A percentile compares a stretch with the other conserved stretches of the same genome.
These are phyloP conservation scores for Stropharia rugosoannulata DNA, from an alignment of 768 basidiomycete species.

Conservation along the genomic window DNA sequence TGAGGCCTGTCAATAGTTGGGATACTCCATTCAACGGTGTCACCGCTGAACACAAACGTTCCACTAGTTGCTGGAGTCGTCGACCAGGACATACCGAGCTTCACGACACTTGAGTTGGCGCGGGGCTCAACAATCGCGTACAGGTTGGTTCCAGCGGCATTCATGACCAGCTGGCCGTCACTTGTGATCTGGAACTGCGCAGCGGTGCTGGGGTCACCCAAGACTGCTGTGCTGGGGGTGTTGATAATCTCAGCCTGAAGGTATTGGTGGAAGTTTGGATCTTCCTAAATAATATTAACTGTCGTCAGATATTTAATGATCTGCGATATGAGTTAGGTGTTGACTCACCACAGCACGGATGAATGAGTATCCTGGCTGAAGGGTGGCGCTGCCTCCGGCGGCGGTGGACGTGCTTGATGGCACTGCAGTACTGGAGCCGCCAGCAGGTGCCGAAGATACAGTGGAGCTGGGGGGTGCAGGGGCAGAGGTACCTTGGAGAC, in stretches of 20 bases:
- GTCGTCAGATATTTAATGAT: background rate
- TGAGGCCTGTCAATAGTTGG: constrained; percentile 50
- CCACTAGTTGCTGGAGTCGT: constrained; percentile 44
- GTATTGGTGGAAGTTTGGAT: constrained; percentile 31
- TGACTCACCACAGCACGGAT: constrained; percentile 53
- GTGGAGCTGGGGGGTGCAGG: constrained; percentile 22
- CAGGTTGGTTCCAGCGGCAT: constrained; percentile 38
- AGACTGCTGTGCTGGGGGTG: constrained; percentile 46
- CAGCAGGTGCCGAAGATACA: constrained; percentile 3
- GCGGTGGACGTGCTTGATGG: constrained; percentile 30
- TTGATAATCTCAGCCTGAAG: constrained; percentile 48
- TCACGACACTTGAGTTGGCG: constrained; percentile 43
- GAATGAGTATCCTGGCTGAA: constrained; percentile 50
- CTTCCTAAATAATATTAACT: constrained; percentile 12
- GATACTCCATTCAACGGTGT: constrained; percentile 58
- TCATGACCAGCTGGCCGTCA: constrained; percentile 54
- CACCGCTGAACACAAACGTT: constrained; percentile 56
- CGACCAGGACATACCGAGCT: constrained; percentile 50
- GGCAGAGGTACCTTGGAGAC: constrained; percentile 42
- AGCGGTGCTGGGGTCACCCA: constrained; percentile 49
- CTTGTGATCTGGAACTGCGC: constrained; percentile 55
- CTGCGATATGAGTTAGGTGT: background rate
- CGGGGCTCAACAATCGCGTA: constrained; percentile 51
- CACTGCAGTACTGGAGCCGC: constrained; percentile 30
- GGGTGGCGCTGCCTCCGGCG: constrained; percentile 39